Base-by-base conservation (phyloP, 2,329 filamentous ascomycete genomes). In the Mollisiaceae sp. region DNA sequence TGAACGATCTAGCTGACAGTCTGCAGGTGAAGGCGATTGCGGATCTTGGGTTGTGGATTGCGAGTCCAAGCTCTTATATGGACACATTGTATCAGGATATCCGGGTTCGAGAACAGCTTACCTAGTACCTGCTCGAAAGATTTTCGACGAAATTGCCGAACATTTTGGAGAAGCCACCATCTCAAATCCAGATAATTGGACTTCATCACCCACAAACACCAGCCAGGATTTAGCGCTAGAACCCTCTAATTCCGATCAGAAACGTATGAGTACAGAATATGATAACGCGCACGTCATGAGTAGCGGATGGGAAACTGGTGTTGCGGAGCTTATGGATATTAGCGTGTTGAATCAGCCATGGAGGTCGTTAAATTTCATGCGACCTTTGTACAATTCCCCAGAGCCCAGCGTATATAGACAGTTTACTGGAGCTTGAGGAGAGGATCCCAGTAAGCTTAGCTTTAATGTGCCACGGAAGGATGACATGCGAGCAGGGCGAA, bases 11-110 rank as follows among this genome's bases (percentile, higher is more conserved):
- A 11, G 22, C 47, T 61, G 36, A 61, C 12, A 43, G 20, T 35
- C 8, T 55, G 4, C 15, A 50, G 60, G 15, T 24, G 58, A 65
- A 20, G 66, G 66, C 12, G 66, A 68, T 18, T 66, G 64, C 35
- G 64, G 66, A 0, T 57, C 66, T 6, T 60, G 62, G 50, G 57
- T 68, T 35, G 18, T 66, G 22, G 66, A 68, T 50, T 4, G 18
- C 15, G 24, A 38, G 8, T 57, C 55, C 39, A 62, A 62, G 14
- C 27, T 36, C 43, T 20, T 68, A 1, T 68, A 52, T 24, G 66
- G 66, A n/a, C 60, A 68, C 41, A 63, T 68, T 32, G 35, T 68
- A 2, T 60, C 64, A 27, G 66, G 62, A n/a, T 50, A 57, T 60
- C 14, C 59, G 6, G 62, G 32, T 5, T 60, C 62, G 2, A 59